Evolutionary conservation across 257 asterid genomes (phyloP), one percentile per base, ranked within the genome.

Genomic region (Ophiorrhiza pumila): DNA sequence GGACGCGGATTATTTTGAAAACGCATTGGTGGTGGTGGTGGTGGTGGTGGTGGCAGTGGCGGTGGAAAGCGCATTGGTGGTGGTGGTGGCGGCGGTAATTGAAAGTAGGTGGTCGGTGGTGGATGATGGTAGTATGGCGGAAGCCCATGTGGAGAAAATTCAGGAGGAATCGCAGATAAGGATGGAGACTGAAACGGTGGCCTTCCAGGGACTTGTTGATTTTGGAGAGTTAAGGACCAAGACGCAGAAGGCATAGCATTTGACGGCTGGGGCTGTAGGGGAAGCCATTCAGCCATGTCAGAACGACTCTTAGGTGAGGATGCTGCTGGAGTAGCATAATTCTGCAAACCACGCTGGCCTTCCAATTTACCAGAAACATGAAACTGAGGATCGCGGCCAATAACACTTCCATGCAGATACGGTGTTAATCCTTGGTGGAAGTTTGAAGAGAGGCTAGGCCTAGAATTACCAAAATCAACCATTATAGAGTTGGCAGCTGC

Each of bases 221-320:
- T 67, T 61, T 68, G 70, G 32, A 69, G 43, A 37, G 55, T 39
- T 72, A 69, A n/a, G 63, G 46, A 39, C 8, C 49, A 25, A 22
- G 41, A 47, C 34, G 7, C 61, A 31, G 45, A 35, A 7, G 14
- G 42, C 18, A 67, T 27, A 46, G 23, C 32, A 25, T 23, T 52
- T 32, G 59, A 8, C 20, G 74, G 15, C 52, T 47, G 71, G 18
- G 46, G 66, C 55, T 57, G 52, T 66, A 77, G 75, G 15, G 80
- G 82, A 18, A 75, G 53, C 85, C 77, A 77, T 77, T 74, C 82
- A 59, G 82, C 80, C 74, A 81, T 74, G 71, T 73, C 71, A 31
- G 66, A 74, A n/a, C n/a, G 64, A 13, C n/a, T n/a, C 22, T 11
- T 13, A 60, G 46, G 59, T 12, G 29, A 6, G 27, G 55, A 31